Evolutionary conservation across 192 early-diverging fungal genomes (phyloP).

Genomic region (Podila epigama): DNA sequence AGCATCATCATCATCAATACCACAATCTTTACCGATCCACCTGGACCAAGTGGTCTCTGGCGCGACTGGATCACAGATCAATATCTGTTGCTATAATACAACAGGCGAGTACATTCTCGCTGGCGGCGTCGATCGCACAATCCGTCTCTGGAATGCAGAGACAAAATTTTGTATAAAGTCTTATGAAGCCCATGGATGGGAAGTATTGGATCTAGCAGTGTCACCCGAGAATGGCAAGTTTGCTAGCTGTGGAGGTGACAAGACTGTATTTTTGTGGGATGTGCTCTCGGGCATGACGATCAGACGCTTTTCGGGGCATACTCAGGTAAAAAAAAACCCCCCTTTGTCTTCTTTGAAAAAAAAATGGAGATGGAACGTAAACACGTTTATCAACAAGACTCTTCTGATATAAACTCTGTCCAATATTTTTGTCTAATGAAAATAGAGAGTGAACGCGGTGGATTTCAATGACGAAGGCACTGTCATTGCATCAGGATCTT

Average conservation of each 20-base stretch:
- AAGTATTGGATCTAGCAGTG: slow-evolving; percentile 75
- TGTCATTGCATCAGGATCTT: slow-evolving; percentile 79
- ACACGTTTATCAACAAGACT: no score
- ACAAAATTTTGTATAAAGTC: slow-evolving; percentile 75
- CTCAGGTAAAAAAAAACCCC: slow-evolving; percentile 66
- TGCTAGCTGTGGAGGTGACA: slow-evolving; percentile 84
- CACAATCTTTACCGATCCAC: slow-evolving; percentile 17
- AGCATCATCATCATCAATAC: background rate
- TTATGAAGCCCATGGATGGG: slow-evolving; percentile 88
- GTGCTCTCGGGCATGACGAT: slow-evolving; percentile 73
- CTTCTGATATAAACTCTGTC: no score
- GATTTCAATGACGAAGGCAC: slow-evolving; percentile 80
- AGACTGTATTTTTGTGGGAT: slow-evolving; percentile 88
- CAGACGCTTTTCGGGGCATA: slow-evolving; percentile 82
- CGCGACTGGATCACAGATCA: slow-evolving; percentile 40
- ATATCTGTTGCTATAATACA: slow-evolving; percentile 63
- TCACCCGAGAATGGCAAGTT: slow-evolving; percentile 73
- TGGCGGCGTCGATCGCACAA: slow-evolving; percentile 76
- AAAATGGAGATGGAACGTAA: background rate
- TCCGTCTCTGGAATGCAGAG: slow-evolving; percentile 74
- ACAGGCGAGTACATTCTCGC: slow-evolving; percentile 85
- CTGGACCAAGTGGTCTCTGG: slow-evolving; percentile 29
- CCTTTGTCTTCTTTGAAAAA: no score
- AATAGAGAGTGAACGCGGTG: slow-evolving; percentile 80
- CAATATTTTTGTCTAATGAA: no score